Conservation (phyloP, 2,329 filamentous ascomycete genomes). For the Beauveria rudraprayagi region DNA sequence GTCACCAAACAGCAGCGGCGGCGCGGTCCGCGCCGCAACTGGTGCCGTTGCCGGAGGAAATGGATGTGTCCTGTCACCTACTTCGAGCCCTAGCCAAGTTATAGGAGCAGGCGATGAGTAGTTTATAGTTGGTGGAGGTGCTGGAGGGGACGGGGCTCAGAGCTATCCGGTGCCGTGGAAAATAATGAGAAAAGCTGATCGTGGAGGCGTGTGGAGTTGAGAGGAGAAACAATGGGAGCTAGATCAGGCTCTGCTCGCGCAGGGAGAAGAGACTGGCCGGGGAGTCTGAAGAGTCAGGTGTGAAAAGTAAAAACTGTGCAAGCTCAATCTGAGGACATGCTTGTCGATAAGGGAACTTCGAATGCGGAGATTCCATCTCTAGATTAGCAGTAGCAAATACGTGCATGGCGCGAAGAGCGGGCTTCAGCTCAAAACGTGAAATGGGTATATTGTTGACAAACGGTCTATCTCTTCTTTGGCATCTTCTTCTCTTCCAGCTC, state of each 20-base stretch:
- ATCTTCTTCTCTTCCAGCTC: conserved; percentile 66
- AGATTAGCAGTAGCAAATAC: neutral
- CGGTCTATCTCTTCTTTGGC: conserved; percentile 26
- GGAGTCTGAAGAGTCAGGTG: too few species aligned
- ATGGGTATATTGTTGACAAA: neutral
- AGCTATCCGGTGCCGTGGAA: neutral
- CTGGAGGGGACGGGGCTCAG: neutral
- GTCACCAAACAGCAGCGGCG: too few species aligned
- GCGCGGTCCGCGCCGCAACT: neutral
- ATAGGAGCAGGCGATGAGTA: too few species aligned
- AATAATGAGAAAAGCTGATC: neutral
- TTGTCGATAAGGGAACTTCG: neutral
- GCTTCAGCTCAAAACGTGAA: neutral
- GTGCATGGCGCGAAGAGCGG: neutral
- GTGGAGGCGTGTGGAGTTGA: neutral
- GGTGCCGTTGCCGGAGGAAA: neutral
- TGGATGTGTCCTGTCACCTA: neutral
- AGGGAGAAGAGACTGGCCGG: neutral
- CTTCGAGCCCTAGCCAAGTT: too few species aligned
- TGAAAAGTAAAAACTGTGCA: too few species aligned
- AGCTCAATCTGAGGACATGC: neutral
- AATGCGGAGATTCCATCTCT: neutral
- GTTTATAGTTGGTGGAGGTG: neutral
- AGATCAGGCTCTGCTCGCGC: too few species aligned
- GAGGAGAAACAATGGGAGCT: neutral